These are phyloP conservation scores for Glaciozyma antarctica DNA, from an alignment of 768 basidiomycete genomes.

Conservation along the genomic window DNA sequence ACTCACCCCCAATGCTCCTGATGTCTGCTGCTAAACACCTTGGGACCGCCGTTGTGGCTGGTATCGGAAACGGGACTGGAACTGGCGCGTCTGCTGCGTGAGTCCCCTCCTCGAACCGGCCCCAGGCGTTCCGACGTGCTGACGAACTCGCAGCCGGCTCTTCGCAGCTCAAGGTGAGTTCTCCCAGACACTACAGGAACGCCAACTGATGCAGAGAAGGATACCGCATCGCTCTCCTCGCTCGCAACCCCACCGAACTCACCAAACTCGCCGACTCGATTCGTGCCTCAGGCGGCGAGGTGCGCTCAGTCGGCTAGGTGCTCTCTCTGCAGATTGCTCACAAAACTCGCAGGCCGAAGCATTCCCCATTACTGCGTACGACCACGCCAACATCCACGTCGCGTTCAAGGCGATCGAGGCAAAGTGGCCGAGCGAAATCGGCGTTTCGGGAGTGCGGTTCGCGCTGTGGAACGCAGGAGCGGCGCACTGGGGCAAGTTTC, in stretches of 20 bases:
- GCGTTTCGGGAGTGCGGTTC: constrained; percentile 48
- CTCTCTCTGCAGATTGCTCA: constrained; percentile 43
- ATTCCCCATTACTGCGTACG: constrained; percentile 41
- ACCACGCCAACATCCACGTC: constrained; percentile 42
- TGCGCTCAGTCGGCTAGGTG: constrained; percentile 35
- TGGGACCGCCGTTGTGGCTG: constrained; percentile 46
- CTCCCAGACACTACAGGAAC: background rate
- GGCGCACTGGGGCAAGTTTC: constrained; percentile 57
- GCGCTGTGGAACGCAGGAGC: constrained; percentile 58
- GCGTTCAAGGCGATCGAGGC: constrained; percentile 49
- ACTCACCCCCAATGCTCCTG: no score
- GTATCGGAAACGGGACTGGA: constrained; percentile 45
- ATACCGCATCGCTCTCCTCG: constrained; percentile 59
- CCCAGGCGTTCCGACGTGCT: constrained; percentile 12
- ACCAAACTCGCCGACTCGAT: constrained; percentile 51
- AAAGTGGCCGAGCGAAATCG: constrained; percentile 41
- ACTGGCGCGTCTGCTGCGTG: background rate
- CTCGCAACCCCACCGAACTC: constrained; percentile 51
- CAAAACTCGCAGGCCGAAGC: background rate
- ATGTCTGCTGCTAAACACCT: no score
- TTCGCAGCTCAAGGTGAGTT: background rate
- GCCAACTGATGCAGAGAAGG: constrained; percentile 37
- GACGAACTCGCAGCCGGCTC: background rate
- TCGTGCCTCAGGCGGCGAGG: constrained; percentile 53
- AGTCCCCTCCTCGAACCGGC: background rate